Evolutionary conservation across 352 stramenopile genomes (phyloP), one percentile per base, ranked within the genome.

Genomic region (Phytopythium boreale): DNA sequence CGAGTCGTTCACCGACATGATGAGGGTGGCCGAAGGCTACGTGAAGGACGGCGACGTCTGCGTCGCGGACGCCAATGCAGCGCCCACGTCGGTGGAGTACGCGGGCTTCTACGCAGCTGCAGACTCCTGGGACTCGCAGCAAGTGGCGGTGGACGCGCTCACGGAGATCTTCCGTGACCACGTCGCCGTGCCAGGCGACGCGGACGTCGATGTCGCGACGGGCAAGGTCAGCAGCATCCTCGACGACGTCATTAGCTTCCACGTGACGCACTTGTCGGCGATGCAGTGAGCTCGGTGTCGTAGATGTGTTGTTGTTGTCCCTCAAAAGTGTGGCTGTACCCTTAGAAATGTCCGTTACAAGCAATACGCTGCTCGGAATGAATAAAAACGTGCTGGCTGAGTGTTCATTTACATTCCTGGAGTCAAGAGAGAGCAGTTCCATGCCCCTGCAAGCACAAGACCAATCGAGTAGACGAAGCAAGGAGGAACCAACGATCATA

Each of bases 181-280:
- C 17, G 62, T 70, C 14, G 62, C 70, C 15, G 62, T 39, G 4
- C 66, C 72, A 39, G 43, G 59, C 9, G 64, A 41, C n/a, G 27
- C 47, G 3, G 24, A 22, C 43, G 52, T 39, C 24, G 53, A 37
- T 27, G 41, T 37, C 10, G 41, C n/a, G 20, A 27, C 68, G 37
- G 37, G 20, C 49, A 67, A 67, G 26, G 56, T 75, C 47, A 77
- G 59, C 41, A 80, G 61, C 59, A 72, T 83, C 60, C 61, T 83
- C 19, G 75, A 83, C 64, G 75, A 83, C 52, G 77, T 83, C 57
- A 73, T 83, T 64, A 74, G 74, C 61, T 83, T 80, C 58, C 75
- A 83, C 27, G 75, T 82, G 56, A 58, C 72, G 12, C 69, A 79
- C 58, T 59, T 80, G 39, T 59, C 52, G 31, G 5, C 52, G 6